Evolutionary conservation across 495 filamentous ascomycete species (phyloP), one percentile per base, ranked within the genome.

Genomic region (Talaromyces nanjingensis): DNA sequence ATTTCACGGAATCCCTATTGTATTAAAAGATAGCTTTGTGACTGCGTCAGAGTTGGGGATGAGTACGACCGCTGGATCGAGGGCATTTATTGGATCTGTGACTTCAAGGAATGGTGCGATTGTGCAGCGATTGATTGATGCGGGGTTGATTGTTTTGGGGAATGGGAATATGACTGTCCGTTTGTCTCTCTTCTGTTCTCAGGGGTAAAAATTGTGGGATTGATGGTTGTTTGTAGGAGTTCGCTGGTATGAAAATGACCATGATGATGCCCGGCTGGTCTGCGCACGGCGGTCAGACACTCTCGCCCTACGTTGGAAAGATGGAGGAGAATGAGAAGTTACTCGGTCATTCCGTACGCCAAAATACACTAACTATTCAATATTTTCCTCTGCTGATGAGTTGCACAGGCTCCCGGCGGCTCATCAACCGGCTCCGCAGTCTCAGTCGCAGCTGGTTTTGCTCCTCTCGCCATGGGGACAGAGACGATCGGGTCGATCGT

Each of bases 361-460:
- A 24, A 24, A 24, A 24, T 24, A 24, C 22, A 24, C 22, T 24
- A 24, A 24, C 22, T 24, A 24, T 24, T 24, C 22, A 24, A 24
- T 24, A 24, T 24, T 24, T 24, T 24, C 22, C 22, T 24, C 22
- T 24, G 22, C 22, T 42, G 37, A 54, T 54, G 18, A 34, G 24
- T 62, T 52, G 18, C 9, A 5, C 25, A 78, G 73, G 72, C 69
- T 20, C 76, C 80, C 0, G 71, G 71, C 14, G 81, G 81, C 1
- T 82, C 81, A 7, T 83, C 79, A 3, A 73, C 78, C 0, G 81
- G 80, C 5, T 80, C 76, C n/a, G 81, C 77, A 3, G 78, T 79
- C 8, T 74, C 67, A 24, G 74, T 77, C 6, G 73, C 78, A 5
- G 74, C 78, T 39, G 79, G 79, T n/a, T 79, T 77, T 25, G 69